Conservation (phyloP, 164 flowering plant species). For the Euptelea pleiosperma region DNA sequence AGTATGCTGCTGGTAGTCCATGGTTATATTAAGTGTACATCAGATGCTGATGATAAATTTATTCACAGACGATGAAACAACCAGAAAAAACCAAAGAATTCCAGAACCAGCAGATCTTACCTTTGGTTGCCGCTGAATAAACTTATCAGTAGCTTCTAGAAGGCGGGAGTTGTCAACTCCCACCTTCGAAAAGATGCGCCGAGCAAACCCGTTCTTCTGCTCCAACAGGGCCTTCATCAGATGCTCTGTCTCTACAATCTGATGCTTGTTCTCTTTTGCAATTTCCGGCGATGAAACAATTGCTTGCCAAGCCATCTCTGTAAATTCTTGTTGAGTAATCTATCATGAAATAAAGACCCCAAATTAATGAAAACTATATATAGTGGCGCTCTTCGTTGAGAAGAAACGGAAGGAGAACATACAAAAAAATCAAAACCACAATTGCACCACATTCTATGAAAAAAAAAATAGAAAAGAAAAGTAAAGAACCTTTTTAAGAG, state of each 20-base stretch:
- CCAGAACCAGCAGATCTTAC: conserved; percentile 27
- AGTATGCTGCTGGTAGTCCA: no score
- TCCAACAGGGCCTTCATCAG: conserved; percentile 88
- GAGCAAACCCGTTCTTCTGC: conserved; percentile 98
- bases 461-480: background rate
- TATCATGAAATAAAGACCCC: conserved; percentile 19
- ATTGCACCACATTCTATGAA: background rate
- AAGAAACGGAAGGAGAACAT: background rate
- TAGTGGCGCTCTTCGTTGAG: no score
- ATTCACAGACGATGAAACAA: background rate
- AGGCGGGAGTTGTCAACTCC: conserved; percentile 88
- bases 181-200: conserved; percentile 83
- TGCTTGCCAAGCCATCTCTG: conserved; percentile 99
- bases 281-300: conserved; percentile 90
- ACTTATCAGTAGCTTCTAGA: conserved; percentile 86
- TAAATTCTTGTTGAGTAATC: conserved; percentile 97
- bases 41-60: no score
- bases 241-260: conserved; percentile 98
- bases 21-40: no score
- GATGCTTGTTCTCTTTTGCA: conserved; percentile 93
- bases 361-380: background rate
- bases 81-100: background rate
- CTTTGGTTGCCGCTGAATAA: conserved; percentile 90
- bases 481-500: no score
- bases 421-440: background rate